Percentiles rank a stretch among this genome's conserved stretches.
Evolutionary conservation across 1,284 basidiomycete species (phyloP).

Genomic region (Apiotrichum gracile): DNA sequence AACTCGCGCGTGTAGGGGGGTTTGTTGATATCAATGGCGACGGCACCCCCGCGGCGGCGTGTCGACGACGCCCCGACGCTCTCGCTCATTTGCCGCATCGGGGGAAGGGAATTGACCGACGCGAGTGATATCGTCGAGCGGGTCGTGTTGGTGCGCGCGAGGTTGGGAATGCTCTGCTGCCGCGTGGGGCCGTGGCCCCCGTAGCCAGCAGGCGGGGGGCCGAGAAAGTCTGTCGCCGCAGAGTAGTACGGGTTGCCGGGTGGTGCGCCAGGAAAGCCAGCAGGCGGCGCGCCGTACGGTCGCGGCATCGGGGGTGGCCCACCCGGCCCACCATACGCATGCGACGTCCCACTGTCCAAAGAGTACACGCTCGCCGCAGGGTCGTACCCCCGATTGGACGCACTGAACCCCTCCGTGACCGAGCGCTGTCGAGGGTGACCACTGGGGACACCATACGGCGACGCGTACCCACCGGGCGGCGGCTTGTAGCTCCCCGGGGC

Average conservation of each 20-base stretch:
- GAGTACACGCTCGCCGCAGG: constrained; percentile 43
- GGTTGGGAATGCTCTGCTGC: constrained; percentile 31
- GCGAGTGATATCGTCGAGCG: constrained; percentile 30
- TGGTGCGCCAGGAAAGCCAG: too few relatives aligned
- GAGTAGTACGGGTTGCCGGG: constrained; percentile 49
- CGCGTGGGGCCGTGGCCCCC: constrained; percentile 19
- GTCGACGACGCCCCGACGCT: constrained; percentile 51
- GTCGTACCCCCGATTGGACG: constrained; percentile 12
- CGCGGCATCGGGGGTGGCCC: too few relatives aligned
- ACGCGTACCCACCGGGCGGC: constrained; percentile 1
- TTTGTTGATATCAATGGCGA: constrained; percentile 71
- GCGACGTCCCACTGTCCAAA: constrained; percentile 43
- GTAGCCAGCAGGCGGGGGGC: constrained; percentile 50
- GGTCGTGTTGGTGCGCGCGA: constrained; percentile 40
- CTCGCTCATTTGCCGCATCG: constrained; percentile 41
- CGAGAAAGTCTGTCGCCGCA: constrained; percentile 70
- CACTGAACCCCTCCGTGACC: constrained; percentile 20
- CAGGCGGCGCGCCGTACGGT: not conserved
- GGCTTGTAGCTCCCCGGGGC: not conserved
- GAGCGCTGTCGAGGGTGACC: constrained; percentile 16
- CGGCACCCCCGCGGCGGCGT: constrained; percentile 54
- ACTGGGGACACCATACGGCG: constrained; percentile 2
- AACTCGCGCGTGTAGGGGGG: constrained; percentile 93
- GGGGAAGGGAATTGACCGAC: constrained; percentile 24
- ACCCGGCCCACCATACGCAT: too few relatives aligned